Evolutionary conservation across 805 yeast genomes (phyloP).

Genomic region (Maudiozyma pseudohumilis): DNA sequence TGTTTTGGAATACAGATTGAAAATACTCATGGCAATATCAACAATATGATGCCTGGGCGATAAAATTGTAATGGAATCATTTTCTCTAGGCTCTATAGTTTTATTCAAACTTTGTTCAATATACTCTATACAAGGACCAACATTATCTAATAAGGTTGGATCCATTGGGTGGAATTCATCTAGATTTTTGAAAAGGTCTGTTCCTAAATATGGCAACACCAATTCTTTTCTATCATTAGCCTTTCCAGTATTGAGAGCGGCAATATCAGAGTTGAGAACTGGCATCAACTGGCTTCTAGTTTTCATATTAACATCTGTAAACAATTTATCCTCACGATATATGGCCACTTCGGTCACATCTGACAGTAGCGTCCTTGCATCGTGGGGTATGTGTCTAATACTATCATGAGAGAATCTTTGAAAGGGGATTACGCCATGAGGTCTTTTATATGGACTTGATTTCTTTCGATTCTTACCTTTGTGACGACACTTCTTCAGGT

Average conservation of each 20-base stretch:
- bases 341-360: conserved; percentile 15
- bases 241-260: conserved; percentile 1
- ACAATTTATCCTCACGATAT: conserved; percentile 6
- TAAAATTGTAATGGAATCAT: conserved; percentile 13
- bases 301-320: conserved; percentile 1
- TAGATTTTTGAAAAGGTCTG: conserved; percentile 15
- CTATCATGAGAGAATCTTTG: not conserved
- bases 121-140: conserved; percentile 17
- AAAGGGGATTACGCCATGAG: too few species aligned
- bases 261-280: conserved; percentile 8
- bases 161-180: conserved; percentile 17
- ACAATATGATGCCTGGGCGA: conserved; percentile 26
- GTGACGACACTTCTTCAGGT: too few species aligned
- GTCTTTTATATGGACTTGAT: too few species aligned
- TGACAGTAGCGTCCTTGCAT: conserved; percentile 10
- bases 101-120: conserved; percentile 7
- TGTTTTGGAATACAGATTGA: conserved; percentile 7
- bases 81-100: not conserved
- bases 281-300: conserved; percentile 6
- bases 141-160: conserved; percentile 12
- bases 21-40: conserved; percentile 20
- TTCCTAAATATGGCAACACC: conserved; percentile 17
- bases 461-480: too few species aligned
- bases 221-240: conserved; percentile 7
- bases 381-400: conserved; percentile 4